A percentile compares a stretch with the other conserved stretches of the same genome.
These are phyloP conservation scores for Phaffia rhodozyma DNA, from an alignment of 1,284 basidiomycete species.

Conservation along the genomic window DNA sequence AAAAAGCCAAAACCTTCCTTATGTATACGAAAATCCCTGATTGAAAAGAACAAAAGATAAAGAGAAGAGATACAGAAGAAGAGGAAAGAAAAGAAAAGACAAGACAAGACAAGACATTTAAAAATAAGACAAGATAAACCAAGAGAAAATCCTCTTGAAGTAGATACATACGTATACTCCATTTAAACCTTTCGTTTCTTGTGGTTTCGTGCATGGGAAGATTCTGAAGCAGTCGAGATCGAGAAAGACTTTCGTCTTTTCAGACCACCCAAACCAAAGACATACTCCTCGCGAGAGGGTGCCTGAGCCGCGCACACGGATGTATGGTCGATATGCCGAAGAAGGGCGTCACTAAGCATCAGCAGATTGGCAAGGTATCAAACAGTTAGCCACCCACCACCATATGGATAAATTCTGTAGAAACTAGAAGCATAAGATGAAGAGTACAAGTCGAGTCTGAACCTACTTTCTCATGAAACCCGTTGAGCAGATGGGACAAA, in stretches of 20 bases:
- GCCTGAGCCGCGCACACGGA: not conserved
- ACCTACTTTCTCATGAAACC: conserved; percentile 14
- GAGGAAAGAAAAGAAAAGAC: not conserved
- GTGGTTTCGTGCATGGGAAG: not conserved
- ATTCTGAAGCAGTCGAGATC: not conserved
- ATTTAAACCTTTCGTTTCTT: not conserved
- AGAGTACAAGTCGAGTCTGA: not conserved
- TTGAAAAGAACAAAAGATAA: no score
- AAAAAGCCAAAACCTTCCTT: no score
- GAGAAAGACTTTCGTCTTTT: not conserved
- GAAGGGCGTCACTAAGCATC: conserved; percentile 11
- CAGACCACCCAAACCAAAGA: not conserved
- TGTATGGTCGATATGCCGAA: conserved; percentile 10
- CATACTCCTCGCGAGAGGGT: not conserved
- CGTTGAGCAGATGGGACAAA: not conserved
- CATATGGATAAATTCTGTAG: no score
- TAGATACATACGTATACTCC: not conserved
- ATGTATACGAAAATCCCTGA: no score
- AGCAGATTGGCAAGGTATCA: not conserved
- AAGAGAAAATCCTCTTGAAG: not conserved
- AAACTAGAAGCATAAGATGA: not conserved
- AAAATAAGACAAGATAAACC: not conserved
- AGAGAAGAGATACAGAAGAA: not conserved
- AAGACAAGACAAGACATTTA: not conserved
- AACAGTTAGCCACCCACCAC: not conserved